These are phyloP conservation scores for Claviceps sp. DNA, from an alignment of 2,329 filamentous ascomycete genomes.

Conservation along the genomic window DNA sequence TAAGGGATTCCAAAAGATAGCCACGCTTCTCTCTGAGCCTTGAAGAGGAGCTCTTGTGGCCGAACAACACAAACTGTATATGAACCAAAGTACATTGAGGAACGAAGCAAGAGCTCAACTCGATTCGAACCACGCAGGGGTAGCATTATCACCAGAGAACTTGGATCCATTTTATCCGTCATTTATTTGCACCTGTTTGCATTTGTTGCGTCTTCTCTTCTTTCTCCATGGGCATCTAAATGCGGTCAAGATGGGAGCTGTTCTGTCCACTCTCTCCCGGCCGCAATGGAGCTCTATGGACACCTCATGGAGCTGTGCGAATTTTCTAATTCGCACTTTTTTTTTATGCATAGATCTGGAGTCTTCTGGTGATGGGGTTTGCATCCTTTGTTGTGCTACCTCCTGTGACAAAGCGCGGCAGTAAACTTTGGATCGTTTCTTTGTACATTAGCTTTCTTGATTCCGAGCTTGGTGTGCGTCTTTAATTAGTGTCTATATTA, in stretches of 20 bases:
- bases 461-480: too few relatives aligned
- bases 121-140: conserved; percentile 8
- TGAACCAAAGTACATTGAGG: conserved; percentile 10
- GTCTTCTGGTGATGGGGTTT: conserved; percentile 1
- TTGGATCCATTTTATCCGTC: too few relatives aligned
- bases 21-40: not conserved
- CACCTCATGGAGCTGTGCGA: not conserved
- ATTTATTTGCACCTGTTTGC: not conserved
- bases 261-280: not conserved
- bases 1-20: not conserved
- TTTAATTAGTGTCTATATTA: too few relatives aligned
- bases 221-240: not conserved
- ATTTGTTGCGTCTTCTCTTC: not conserved
- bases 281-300: not conserved
- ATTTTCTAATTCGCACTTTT: not conserved
- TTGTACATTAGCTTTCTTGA: conserved; percentile 15
- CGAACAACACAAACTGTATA: conserved; percentile 10
- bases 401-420: conserved; percentile 3
- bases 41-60: not conserved
- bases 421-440: conserved; percentile 10
- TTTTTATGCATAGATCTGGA: not conserved
- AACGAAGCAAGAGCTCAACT: conserved; percentile 1
- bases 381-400: conserved; percentile 2
- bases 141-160: too few relatives aligned
- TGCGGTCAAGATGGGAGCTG: too few relatives aligned